phyloP scores from a whole-genome alignment of 2,329 filamentous ascomycete species.

The Emergomyces orientalis region DNA sequence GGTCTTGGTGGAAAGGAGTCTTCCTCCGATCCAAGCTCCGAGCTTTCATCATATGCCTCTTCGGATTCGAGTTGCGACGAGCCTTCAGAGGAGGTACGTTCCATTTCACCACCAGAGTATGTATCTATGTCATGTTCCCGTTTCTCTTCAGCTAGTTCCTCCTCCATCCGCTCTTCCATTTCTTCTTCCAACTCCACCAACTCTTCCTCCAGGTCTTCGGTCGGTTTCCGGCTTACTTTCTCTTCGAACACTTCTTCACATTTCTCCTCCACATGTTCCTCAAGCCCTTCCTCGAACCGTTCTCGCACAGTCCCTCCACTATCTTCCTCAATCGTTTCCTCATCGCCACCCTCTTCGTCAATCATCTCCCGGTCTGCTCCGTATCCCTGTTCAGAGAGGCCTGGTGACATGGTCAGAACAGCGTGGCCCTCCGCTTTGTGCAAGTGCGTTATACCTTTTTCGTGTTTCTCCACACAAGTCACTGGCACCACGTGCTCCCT shows the following conservation, averaged over 20 bases:
- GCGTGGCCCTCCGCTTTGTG: background rate
- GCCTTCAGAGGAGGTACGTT: conserved; percentile 1
- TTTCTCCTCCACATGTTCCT: background rate
- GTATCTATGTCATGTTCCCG: conserved; percentile 14
- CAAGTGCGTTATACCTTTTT: background rate
- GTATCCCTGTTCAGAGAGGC: background rate
- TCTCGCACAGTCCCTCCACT: background rate
- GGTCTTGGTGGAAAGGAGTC: background rate
- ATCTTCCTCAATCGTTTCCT: background rate
- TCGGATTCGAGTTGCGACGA: conserved; percentile 8
- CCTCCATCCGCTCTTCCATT: background rate
- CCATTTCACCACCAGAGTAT: conserved; percentile 6
- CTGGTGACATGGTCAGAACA: background rate
- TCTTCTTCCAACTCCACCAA: background rate
- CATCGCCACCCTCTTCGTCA: background rate
- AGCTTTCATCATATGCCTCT: conserved; percentile 1
- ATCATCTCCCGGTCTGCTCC: background rate
- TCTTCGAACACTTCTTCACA: conserved; percentile 12
- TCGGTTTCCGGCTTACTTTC: background rate
- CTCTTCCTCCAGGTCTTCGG: background rate
- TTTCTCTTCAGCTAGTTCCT: conserved; percentile 4
- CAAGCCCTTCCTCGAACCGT: background rate
- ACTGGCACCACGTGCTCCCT: no score
- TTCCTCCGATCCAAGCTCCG: background rate
- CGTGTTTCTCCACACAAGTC: background rate